Conservation (phyloP, 306 rosid species). For the Comarum palustre region DNA sequence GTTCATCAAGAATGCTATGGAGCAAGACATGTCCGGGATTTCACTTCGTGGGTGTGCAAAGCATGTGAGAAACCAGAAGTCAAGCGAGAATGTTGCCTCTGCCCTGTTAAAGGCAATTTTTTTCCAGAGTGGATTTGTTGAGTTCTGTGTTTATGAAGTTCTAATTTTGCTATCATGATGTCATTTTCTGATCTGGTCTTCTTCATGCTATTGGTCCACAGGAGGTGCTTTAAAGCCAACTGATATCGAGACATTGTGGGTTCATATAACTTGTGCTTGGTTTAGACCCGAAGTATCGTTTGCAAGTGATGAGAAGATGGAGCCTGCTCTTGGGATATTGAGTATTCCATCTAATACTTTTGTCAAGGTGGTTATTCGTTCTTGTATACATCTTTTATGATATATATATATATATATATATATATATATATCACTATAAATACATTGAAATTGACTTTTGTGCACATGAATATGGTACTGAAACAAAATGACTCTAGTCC, state of each 20-base stretch:
- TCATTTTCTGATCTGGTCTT: constrained; percentile 19
- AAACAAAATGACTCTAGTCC: constrained; percentile 6
- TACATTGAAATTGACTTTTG: background rate
- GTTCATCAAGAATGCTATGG: constrained; percentile 99
- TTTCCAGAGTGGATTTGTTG: background rate
- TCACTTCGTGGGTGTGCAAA: constrained; percentile 99
- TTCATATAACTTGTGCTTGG: constrained; percentile 99
- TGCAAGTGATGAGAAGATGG: constrained; percentile 96
- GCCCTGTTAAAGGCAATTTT: constrained; percentile 86
- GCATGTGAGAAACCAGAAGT: constrained; percentile 85
- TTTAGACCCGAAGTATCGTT: constrained; percentile 96
- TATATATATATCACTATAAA: constrained; percentile 8
- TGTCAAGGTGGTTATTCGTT: constrained; percentile 65
- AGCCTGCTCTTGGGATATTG: constrained; percentile 97
- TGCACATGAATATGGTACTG: background rate
- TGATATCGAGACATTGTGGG: constrained; percentile 90
- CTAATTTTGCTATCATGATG: constrained; percentile 7
- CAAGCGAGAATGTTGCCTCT: constrained; percentile 95
- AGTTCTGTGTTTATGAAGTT: constrained; percentile 4
- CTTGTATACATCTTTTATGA: background rate
- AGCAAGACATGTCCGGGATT: constrained; percentile 82
- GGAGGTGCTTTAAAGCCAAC: constrained; percentile 99
- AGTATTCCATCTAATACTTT: constrained; percentile 98
- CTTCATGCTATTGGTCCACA: constrained; percentile 31
- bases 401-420: background rate